These are phyloP conservation scores for Blastobotrys proliferans DNA, from an alignment of 1,139 yeast species.

Conservation along the genomic window DNA sequence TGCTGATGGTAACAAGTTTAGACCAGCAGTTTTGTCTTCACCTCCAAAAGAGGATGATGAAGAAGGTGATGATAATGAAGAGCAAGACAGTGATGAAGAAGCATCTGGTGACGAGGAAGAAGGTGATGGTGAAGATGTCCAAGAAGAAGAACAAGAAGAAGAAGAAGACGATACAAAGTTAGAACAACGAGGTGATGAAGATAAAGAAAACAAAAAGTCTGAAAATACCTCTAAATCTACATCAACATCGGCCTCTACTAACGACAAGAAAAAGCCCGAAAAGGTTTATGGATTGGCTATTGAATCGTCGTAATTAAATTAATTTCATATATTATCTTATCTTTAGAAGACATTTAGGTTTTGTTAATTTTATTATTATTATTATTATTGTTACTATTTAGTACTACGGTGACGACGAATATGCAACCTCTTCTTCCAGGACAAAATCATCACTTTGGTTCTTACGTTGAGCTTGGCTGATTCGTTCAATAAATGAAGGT, in stretches of 20 bases:
- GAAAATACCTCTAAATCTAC: too few relatives aligned
- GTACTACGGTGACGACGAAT: constrained; percentile 4
- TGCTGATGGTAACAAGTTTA: background rate
- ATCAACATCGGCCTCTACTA: too few relatives aligned
- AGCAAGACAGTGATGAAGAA: constrained; percentile 1
- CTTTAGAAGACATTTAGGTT: background rate
- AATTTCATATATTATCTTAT: background rate
- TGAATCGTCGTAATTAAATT: constrained; percentile 6
- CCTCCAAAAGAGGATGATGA: background rate
- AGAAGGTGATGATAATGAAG: background rate
- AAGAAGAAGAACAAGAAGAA: background rate
- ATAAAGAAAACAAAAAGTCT: background rate
- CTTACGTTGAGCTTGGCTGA: background rate
- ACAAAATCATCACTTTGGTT: background rate
- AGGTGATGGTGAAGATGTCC: background rate
- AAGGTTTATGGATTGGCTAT: constrained; percentile 14
- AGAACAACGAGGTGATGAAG: background rate
- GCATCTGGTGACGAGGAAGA: constrained; percentile 4
- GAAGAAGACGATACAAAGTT: background rate
- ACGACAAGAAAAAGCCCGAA: too few relatives aligned
- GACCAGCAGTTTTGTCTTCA: background rate
- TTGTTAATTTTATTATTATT: background rate
- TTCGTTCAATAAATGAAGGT: background rate
- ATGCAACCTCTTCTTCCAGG: constrained; percentile 8
- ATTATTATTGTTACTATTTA: background rate